These are phyloP conservation scores for Linanthus parryae DNA, from an alignment of 148 eudicot species.

Conservation along the genomic window DNA sequence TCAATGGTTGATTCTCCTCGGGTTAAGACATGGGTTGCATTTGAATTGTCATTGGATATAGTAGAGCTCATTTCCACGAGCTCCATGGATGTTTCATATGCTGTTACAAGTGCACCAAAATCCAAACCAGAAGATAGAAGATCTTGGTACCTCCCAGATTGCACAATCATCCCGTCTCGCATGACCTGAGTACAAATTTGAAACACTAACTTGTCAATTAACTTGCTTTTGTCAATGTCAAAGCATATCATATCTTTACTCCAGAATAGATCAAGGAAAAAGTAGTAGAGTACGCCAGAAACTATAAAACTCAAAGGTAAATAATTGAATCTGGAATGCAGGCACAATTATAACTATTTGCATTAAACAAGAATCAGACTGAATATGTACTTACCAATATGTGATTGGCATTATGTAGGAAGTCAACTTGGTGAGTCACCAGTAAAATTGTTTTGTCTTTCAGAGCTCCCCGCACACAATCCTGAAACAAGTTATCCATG, in stretches of 20 bases:
- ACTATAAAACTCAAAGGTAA: too few relatives aligned
- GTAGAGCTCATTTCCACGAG: slow-evolving; percentile 37
- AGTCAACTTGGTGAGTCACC: slow-evolving; percentile 55
- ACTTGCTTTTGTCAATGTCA: too few relatives aligned
- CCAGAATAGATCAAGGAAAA: too few relatives aligned
- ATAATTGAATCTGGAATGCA: too few relatives aligned
- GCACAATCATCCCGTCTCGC: slow-evolving; percentile 43
- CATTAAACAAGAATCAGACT: background rate
- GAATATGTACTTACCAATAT: slow-evolving; percentile 25
- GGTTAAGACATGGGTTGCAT: slow-evolving; percentile 10
- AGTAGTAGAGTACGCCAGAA: too few relatives aligned
- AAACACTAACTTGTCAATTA: too few relatives aligned
- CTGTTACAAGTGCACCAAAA: slow-evolving; percentile 38
- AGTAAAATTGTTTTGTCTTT: slow-evolving; percentile 40
- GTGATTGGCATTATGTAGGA: slow-evolving; percentile 33
- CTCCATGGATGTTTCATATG: slow-evolving; percentile 54
- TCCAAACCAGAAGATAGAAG: slow-evolving; percentile 36
- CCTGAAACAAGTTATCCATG: too few relatives aligned
- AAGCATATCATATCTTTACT: too few relatives aligned
- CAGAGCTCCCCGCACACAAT: slow-evolving; percentile 42
- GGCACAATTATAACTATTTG: too few relatives aligned
- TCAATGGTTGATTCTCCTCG: slow-evolving; percentile 23
- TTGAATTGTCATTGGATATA: slow-evolving; percentile 5
- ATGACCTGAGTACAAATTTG: too few relatives aligned
- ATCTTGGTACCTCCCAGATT: slow-evolving; percentile 40